phyloP scores from a whole-genome alignment of 345 rosid genomes.

The Nephelium lappaceum region DNA sequence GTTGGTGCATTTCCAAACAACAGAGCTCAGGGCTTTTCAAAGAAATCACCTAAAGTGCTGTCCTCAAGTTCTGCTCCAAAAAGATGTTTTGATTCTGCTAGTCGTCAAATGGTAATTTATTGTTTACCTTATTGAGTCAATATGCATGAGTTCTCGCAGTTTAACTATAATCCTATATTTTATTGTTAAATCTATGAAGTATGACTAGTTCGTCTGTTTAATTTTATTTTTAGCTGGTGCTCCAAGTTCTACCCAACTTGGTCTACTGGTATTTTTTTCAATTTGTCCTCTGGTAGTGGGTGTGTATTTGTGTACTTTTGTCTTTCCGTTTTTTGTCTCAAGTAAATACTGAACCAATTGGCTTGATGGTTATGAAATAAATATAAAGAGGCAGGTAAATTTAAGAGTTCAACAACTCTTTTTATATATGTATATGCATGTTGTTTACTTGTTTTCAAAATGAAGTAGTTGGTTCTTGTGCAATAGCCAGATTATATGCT shows the following conservation, averaged over 20 bases:
- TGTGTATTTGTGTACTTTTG: background rate
- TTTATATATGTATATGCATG: background rate
- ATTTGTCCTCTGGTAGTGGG: background rate
- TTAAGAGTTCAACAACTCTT: background rate
- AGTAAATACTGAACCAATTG: background rate
- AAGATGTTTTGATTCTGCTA: constrained; percentile 69
- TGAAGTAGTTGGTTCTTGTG: background rate
- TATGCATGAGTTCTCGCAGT: background rate
- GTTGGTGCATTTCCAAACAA: constrained; percentile 59
- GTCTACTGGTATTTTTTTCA: background rate
- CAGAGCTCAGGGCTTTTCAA: constrained; percentile 64
- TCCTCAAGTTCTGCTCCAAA: constrained; percentile 89
- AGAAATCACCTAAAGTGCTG: constrained; percentile 50
- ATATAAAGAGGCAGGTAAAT: background rate
- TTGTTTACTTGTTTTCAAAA: background rate
- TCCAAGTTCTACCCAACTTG: background rate
- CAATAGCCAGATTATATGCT: background rate
- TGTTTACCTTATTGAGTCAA: constrained; percentile 9
- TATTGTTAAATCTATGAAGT: background rate
- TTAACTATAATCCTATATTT: background rate
- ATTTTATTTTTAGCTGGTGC: constrained; percentile 4
- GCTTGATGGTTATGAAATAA: background rate
- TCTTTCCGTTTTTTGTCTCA: background rate
- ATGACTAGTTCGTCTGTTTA: constrained; percentile 4
- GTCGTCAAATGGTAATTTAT: constrained; percentile 79